Conservation (phyloP, 805 yeast genomes). For the Ogataea henricii region DNA sequence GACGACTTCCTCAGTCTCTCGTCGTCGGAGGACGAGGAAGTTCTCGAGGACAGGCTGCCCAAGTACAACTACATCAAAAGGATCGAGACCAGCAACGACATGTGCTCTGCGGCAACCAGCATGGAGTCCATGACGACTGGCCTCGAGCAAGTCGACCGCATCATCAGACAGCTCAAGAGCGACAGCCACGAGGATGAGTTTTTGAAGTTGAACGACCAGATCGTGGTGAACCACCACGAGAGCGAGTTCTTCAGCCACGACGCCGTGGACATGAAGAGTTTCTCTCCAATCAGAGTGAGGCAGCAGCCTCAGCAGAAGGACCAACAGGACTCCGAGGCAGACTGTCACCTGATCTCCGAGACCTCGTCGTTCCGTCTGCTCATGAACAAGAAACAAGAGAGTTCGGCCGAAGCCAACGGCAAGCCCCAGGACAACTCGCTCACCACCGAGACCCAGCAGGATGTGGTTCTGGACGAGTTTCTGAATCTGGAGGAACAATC, state of each 20-base stretch:
- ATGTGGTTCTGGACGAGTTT: slow-evolving; percentile 23
- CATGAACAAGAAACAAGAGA: slow-evolving; percentile 14
- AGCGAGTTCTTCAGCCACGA: not conserved
- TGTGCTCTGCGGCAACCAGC: slow-evolving; percentile 6
- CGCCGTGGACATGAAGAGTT: slow-evolving; percentile 2
- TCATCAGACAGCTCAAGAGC: slow-evolving; percentile 27
- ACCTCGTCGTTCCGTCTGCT: slow-evolving; percentile 28
- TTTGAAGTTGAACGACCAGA: slow-evolving; percentile 19
- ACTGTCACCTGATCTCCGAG: slow-evolving; percentile 28
- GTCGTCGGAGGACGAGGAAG: slow-evolving; percentile 30
- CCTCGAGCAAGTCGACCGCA: slow-evolving; percentile 33
- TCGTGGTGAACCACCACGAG: slow-evolving; percentile 12
- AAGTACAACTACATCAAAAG: slow-evolving; percentile 14
- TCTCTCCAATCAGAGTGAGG: slow-evolving; percentile 11
- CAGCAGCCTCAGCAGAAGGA: slow-evolving; percentile 4
- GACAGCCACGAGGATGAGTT: slow-evolving; percentile 21
- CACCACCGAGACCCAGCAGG: slow-evolving; percentile 2
- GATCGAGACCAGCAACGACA: slow-evolving; percentile 8
- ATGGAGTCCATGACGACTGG: slow-evolving; percentile 30
- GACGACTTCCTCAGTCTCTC: slow-evolving; percentile 26
- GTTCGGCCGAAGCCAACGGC: not conserved
- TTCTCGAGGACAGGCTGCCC: slow-evolving; percentile 18
- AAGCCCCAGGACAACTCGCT: not conserved
- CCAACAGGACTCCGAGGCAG: slow-evolving; percentile 4
- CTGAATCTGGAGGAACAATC: slow-evolving; percentile 24